A percentile compares a stretch with the other conserved stretches of the same genome.
Conservation (phyloP, 352 stramenopile species). For the Pythium angustatum region DNA sequence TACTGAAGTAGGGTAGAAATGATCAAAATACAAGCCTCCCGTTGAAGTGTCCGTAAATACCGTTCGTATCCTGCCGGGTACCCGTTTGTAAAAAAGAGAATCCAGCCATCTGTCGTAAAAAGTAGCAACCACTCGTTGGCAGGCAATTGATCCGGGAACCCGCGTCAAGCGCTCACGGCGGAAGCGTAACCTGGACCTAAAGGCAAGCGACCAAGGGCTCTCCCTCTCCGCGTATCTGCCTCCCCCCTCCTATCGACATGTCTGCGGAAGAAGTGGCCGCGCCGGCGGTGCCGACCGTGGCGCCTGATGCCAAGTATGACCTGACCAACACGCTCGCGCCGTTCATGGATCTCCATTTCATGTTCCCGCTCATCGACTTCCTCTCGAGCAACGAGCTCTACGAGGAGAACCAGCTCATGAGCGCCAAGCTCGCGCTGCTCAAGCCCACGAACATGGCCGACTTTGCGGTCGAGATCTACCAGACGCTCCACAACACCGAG, state of each 20-base stretch:
- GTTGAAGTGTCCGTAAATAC: conserved; percentile 32
- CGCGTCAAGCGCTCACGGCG: neutral
- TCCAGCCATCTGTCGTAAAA: conserved; percentile 28
- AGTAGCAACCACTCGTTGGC: conserved; percentile 32
- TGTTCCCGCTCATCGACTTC: conserved; percentile 97
- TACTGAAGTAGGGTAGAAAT: no score
- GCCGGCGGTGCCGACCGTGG: conserved; percentile 37
- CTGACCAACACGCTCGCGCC: conserved; percentile 93
- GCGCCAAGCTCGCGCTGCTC: conserved; percentile 91
- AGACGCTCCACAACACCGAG: conserved; percentile 85
- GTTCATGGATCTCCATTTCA: conserved; percentile 97
- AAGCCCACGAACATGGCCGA: conserved; percentile 97
- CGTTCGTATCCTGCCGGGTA: neutral
- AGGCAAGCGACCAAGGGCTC: neutral
- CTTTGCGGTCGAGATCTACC: conserved; percentile 96
- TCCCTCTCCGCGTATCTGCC: neutral
- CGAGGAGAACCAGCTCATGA: conserved; percentile 89
- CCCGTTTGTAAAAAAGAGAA: conserved; percentile 21
- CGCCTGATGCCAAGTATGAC: conserved; percentile 87
- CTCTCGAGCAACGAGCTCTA: conserved; percentile 90
- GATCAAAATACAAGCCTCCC: neutral
- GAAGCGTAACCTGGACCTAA: conserved; percentile 15
- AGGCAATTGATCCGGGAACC: conserved; percentile 27
- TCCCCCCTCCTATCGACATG: conserved; percentile 13
- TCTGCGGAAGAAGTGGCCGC: conserved; percentile 44